Conservation (phyloP, 148 eudicot genomes). For the Persicaria maculosa region DNA sequence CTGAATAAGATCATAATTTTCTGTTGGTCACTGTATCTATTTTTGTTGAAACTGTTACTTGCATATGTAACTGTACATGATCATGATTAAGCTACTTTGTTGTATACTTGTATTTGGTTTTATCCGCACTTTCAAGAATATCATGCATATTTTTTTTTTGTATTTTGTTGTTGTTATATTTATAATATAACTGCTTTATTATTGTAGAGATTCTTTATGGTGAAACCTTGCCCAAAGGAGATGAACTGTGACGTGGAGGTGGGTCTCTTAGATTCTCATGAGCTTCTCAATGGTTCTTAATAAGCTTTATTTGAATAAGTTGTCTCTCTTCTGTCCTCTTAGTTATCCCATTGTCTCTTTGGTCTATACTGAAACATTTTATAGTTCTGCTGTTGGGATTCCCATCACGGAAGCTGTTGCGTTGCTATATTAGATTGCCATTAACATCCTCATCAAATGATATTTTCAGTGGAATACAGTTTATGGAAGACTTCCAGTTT, state of each 20-base stretch:
- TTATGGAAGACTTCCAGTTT: background rate
- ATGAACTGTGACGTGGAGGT: constrained; percentile 99
- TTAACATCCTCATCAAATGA: background rate
- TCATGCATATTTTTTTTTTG: background rate
- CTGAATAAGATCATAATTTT: background rate
- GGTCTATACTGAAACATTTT: background rate
- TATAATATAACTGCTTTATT: constrained; percentile 2
- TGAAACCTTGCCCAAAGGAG: constrained; percentile 97
- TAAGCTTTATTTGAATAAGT: background rate
- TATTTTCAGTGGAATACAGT: background rate
- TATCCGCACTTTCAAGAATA: background rate
- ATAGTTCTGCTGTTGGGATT: background rate
- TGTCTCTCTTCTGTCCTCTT: background rate
- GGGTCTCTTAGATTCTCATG: constrained; percentile 14
- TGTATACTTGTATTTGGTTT: background rate
- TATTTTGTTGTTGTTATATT: background rate
- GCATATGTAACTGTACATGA: background rate
- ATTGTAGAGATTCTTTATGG: constrained; percentile 93
- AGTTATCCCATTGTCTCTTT: background rate
- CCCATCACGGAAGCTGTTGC: background rate
- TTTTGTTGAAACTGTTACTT: background rate
- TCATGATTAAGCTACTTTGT: background rate
- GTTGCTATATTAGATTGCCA: background rate
- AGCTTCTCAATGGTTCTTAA: background rate
- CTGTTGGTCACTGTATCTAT: background rate